A percentile compares a stretch with the other conserved stretches of the same genome.
Evolutionary conservation across 108 stramenopile species (phyloP).

Genomic region (Chaetoceros tenuissimus): DNA sequence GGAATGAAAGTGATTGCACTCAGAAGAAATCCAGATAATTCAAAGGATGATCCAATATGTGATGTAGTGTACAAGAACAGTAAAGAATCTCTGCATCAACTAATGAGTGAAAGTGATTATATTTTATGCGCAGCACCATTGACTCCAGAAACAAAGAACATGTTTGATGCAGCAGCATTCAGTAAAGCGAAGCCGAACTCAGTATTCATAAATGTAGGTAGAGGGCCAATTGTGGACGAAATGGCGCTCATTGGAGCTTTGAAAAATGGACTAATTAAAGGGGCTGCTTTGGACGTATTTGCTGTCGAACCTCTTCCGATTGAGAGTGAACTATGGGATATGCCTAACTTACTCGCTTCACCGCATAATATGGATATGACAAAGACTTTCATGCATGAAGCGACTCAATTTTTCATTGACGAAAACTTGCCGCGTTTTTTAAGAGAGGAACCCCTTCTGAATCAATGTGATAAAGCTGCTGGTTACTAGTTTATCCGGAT

Average conservation of each 20-base stretch:
- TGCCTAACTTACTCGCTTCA: conserved; percentile 74
- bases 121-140: conserved; percentile 70
- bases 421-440: conserved; percentile 53
- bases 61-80: conserved; percentile 39
- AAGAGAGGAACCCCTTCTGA: conserved; percentile 18
- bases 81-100: conserved; percentile 27
- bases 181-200: conserved; percentile 50
- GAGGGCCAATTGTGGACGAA: conserved; percentile 87
- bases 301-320: conserved; percentile 73
- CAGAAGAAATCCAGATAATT: conserved; percentile 37
- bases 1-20: conserved; percentile 79
- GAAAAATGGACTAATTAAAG: conserved; percentile 46
- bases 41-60: conserved; percentile 42
- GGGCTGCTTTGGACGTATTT: conserved; percentile 86
- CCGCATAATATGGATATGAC: conserved; percentile 83
- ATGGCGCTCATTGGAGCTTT: conserved; percentile 61
- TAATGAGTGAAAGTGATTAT: conserved; percentile 68
- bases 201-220: conserved; percentile 86
- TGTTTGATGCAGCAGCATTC: conserved; percentile 52
- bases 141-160: conserved; percentile 53
- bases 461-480: conserved; percentile 29
- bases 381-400: conserved; percentile 47
- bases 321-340: conserved; percentile 59
- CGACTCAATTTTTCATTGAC: conserved; percentile 39
- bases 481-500: too few species aligned